Evolutionary conservation across 495 filamentous ascomycete genomes (phyloP).

Genomic region (Mytilinidion resinicola): DNA sequence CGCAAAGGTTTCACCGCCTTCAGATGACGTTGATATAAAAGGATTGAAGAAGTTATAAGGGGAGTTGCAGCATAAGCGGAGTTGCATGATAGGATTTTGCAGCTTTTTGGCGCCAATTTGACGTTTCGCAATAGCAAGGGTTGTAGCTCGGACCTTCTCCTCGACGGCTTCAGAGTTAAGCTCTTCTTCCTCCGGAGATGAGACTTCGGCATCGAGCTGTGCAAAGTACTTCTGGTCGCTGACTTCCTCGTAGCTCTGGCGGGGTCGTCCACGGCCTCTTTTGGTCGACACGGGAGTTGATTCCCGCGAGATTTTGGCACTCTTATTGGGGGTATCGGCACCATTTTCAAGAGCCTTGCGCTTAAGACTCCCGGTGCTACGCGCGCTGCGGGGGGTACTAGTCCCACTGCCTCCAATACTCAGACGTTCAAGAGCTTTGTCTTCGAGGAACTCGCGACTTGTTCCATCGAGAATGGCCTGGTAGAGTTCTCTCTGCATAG

Average conservation of each 20-base stretch:
- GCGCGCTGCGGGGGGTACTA: conserved; percentile 15
- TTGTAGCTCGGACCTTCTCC: conserved; percentile 62
- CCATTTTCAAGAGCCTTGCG: conserved; percentile 44
- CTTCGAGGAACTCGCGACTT: conserved; percentile 73
- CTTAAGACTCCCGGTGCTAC: conserved; percentile 44
- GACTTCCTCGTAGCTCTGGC: conserved; percentile 63
- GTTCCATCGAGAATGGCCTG: conserved; percentile 74
- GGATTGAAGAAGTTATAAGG: conserved; percentile 98
- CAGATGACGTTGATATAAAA: conserved; percentile 47
- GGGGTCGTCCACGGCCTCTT: conserved; percentile 43
- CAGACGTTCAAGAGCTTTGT: conserved; percentile 69
- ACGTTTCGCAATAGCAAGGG: conserved; percentile 72
- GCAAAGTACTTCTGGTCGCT: conserved; percentile 65
- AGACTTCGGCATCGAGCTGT: conserved; percentile 45
- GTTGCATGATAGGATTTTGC: conserved; percentile 89
- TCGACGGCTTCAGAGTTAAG: conserved; percentile 48
- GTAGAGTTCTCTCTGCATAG: conserved; percentile 85
- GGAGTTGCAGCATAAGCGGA: conserved; percentile 84
- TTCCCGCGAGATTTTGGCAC: conserved; percentile 60
- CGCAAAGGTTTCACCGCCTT: conserved; percentile 30
- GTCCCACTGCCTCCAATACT: conserved; percentile 33
- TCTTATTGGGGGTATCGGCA: conserved; percentile 52
- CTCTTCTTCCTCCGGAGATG: conserved; percentile 39
- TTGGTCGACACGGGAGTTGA: conserved; percentile 57
- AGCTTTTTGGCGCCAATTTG: conserved; percentile 90